Evolutionary conservation across 176 grass and related monocot species (phyloP).

Genomic region (Phoenix roebelenii): DNA sequence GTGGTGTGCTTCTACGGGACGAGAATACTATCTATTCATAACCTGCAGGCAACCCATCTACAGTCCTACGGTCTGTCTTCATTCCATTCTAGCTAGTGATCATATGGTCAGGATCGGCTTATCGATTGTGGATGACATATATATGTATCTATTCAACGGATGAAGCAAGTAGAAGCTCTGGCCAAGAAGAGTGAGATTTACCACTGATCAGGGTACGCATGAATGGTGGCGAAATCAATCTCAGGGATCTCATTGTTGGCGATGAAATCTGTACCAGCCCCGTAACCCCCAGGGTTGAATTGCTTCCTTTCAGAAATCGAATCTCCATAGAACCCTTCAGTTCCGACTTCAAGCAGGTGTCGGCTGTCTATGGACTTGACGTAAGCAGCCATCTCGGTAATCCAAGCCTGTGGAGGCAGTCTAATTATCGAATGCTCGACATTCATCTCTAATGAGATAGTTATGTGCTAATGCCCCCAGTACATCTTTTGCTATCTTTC

Average conservation of each 20-base stretch:
- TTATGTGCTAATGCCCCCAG: too few relatives aligned
- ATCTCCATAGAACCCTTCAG: slow-evolving; percentile 79
- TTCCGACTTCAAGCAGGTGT: slow-evolving; percentile 58
- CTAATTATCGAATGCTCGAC: neutral
- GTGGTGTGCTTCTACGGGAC: too few relatives aligned
- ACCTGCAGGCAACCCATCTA: too few relatives aligned
- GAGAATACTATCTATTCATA: too few relatives aligned
- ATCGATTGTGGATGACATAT: too few relatives aligned
- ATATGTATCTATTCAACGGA: too few relatives aligned
- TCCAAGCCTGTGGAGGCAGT: slow-evolving; percentile 42
- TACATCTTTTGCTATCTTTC: too few relatives aligned
- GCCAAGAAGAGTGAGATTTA: neutral
- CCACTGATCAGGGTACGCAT: slow-evolving; percentile 87
- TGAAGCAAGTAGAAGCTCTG: too few relatives aligned
- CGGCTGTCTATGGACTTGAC: slow-evolving; percentile 46
- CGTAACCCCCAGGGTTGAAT: slow-evolving; percentile 45
- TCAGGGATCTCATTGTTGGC: slow-evolving; percentile 30
- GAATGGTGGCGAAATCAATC: slow-evolving; percentile 80
- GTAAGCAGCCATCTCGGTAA: slow-evolving; percentile 71
- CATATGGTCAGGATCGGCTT: too few relatives aligned
- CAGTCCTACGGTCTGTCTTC: too few relatives aligned
- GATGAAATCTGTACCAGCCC: slow-evolving; percentile 52
- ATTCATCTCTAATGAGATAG: neutral
- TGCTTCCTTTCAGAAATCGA: slow-evolving; percentile 41
- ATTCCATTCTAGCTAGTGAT: too few relatives aligned